phyloP scores from a whole-genome alignment of 202 grass and related monocot species.

The Setaria italica region DNA sequence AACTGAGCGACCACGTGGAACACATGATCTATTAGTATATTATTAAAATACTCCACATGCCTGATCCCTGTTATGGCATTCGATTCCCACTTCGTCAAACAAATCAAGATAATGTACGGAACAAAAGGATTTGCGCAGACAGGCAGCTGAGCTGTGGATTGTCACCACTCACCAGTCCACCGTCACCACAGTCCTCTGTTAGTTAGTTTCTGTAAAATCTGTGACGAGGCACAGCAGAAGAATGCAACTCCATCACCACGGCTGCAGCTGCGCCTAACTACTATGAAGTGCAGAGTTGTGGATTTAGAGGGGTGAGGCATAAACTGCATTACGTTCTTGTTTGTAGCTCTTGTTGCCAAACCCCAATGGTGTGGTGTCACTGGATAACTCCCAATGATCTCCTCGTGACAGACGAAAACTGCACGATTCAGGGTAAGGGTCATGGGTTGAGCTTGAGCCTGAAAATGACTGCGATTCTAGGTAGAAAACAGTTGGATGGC shows the following conservation, averaged over 20 bases:
- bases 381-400: too few relatives aligned
- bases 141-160: neutral
- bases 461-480: neutral
- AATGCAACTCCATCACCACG: neutral
- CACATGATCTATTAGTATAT: conserved; percentile 19
- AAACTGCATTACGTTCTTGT: too few relatives aligned
- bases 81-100: neutral
- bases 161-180: neutral
- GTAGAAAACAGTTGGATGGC: neutral
- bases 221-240: neutral
- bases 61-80: neutral
- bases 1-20: neutral
- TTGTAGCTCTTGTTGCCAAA: too few relatives aligned
- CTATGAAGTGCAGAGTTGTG: too few relatives aligned
- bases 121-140: neutral
- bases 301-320: too few relatives aligned
- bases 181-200: neutral
- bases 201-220: neutral
- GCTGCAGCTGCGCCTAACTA: too few relatives aligned
- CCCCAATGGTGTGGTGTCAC: too few relatives aligned
- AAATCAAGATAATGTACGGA: neutral
- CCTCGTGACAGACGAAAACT: neutral
- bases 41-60: neutral
- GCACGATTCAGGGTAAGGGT: neutral
- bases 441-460: neutral